A percentile compares a stretch with the other conserved stretches of the same genome.
Evolutionary conservation across 441 rosid genomes (phyloP).

Genomic region (Melastoma candidum): DNA sequence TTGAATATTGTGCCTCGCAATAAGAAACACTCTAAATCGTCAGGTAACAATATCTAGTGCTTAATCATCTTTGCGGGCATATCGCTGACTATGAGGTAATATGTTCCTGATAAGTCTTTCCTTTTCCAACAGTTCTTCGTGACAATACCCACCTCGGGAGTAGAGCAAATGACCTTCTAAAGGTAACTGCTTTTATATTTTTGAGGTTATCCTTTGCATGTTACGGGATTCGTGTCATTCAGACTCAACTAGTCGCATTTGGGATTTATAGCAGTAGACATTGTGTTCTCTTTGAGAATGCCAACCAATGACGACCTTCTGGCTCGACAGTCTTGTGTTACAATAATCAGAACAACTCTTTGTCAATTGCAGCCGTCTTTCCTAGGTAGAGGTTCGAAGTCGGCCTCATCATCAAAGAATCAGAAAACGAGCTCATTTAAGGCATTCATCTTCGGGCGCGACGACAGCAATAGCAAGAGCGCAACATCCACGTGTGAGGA

Average conservation of each 20-base stretch:
- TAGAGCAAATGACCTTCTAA: slow-evolving; percentile 33
- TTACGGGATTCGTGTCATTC: neutral
- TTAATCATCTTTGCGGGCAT: neutral
- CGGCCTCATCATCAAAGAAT: slow-evolving; percentile 46
- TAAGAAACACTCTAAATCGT: slow-evolving; percentile 45
- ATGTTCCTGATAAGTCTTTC: slow-evolving; percentile 4
- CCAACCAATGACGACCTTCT: neutral
- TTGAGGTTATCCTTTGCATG: neutral
- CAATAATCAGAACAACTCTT: slow-evolving; percentile 7
- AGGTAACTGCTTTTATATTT: slow-evolving; percentile 32
- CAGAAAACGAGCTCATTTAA: slow-evolving; percentile 44
- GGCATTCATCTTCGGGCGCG: slow-evolving; percentile 78
- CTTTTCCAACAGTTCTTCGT: slow-evolving; percentile 39
- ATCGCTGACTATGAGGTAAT: neutral
- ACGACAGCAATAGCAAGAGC: slow-evolving; percentile 50
- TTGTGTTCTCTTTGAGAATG: too few relatives aligned
- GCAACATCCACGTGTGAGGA: slow-evolving; percentile 39
- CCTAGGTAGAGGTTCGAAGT: slow-evolving; percentile 44
- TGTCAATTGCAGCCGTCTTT: slow-evolving; percentile 66
- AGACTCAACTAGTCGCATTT: neutral
- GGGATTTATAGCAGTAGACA: too few relatives aligned
- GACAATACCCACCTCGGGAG: slow-evolving; percentile 38
- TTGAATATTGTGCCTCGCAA: slow-evolving; percentile 47
- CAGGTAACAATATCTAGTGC: slow-evolving; percentile 40
- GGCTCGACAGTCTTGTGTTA: slow-evolving; percentile 2